Evolutionary conservation across 495 filamentous ascomycete species (phyloP).

Genomic region (Lasiosphaeria hispida): DNA sequence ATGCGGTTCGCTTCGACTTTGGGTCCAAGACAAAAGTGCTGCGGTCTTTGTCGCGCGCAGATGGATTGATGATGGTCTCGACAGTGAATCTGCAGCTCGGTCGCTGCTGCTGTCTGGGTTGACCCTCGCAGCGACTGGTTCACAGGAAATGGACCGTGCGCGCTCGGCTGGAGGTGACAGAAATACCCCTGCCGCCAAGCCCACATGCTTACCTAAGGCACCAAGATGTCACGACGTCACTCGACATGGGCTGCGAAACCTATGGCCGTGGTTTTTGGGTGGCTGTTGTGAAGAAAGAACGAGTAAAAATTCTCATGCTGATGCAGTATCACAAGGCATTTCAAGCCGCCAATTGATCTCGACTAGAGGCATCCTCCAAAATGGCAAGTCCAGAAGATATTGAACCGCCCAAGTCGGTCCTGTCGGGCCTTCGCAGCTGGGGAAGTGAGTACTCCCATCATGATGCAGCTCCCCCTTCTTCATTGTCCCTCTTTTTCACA

Average conservation of each 20-base stretch:
- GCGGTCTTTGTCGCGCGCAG: background rate
- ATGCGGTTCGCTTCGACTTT: too few species aligned
- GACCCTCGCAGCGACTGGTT: constrained; percentile 1
- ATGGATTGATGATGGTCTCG: background rate
- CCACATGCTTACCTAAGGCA: background rate
- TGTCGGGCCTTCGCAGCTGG: constrained; percentile 60
- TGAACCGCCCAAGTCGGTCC: constrained; percentile 47
- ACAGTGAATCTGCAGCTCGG: constrained; percentile 4
- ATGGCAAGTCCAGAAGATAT: constrained; percentile 41
- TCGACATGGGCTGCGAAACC: background rate
- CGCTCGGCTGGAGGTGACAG: background rate
- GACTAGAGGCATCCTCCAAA: background rate
- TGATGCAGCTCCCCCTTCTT: constrained; percentile 1
- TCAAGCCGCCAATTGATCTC: too few species aligned
- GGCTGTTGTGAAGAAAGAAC: background rate
- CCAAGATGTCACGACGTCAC: constrained; percentile 9
- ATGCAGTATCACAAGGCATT: too few species aligned
- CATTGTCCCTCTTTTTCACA: background rate
- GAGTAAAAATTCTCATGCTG: too few species aligned
- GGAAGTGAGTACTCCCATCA: constrained; percentile 58
- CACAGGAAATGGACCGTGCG: background rate
- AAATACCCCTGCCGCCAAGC: too few species aligned
- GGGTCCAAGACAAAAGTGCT: background rate
- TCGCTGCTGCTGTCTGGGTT: background rate
- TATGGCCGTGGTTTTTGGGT: background rate